Base-by-base conservation (phyloP, 1,284 basidiomycete species). In the Heterobasidion irregulare region DNA sequence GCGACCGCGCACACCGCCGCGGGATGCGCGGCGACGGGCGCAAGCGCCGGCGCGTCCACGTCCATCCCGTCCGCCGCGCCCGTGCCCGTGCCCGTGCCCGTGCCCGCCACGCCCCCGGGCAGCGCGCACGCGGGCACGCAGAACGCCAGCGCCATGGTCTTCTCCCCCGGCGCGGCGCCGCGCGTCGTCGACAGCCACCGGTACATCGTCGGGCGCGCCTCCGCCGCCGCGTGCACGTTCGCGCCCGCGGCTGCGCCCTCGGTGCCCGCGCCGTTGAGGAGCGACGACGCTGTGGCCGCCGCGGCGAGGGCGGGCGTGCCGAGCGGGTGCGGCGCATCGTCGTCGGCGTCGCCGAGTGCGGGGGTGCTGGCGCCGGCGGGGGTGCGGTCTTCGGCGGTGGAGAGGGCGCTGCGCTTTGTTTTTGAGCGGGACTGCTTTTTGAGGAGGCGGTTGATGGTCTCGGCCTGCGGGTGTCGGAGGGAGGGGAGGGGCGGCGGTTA, bases 401-500 rank as follows among this genome's bases (percentile, higher is more conserved):
- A 69, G 57, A 75, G 64, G 2, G 75, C 79, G 47, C 78, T 81
- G 9, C 86, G 79, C 62, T 83, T 87, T 54, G 77, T 78, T 55
- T 83, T 78, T 1, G 86, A 78, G 33, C 86, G 80, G 8, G 86
- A 84, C 65, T 92, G 89, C 65, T 94, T 94, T 68, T 92, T 93
- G 35, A 95, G 80, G 2, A 96, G 78, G 16, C 92, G 84, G 64
- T 95, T 95, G 70, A 96, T 96, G 0, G 93, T 93, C 67, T 93
- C 89, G 45, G 78, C 82, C 86, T n/a, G n/a, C n/a, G n/a, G n/a
- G n/a, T n/a, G n/a, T n/a, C n/a, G n/a, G n/a, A n/a, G n/a, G n/a
- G 26, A 26, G 26, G 26, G 26, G 26, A 34, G 34, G 52, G 43
- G 13, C 8, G 18, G 38, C 7, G 13, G 36, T 32, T 34, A 41